A percentile compares a stretch with the other conserved stretches of the same genome.
Evolutionary conservation across 2,329 filamentous ascomycete genomes (phyloP).

Genomic region (Fusarium devonianum): DNA sequence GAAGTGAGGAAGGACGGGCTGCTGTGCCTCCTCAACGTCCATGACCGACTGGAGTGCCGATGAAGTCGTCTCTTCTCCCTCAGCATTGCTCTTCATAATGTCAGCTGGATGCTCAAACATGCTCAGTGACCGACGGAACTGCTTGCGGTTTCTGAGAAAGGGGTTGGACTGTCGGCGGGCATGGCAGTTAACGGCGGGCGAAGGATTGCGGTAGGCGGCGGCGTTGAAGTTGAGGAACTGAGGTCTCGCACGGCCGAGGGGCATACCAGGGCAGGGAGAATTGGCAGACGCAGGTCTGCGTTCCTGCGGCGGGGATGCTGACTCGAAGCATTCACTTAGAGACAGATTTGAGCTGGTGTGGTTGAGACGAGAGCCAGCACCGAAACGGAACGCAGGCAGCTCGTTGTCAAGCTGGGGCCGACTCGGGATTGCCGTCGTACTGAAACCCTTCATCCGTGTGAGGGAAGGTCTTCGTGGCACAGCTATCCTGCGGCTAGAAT

Average conservation of each 20-base stretch:
- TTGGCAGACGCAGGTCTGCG: constrained; percentile 66
- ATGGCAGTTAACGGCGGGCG: constrained; percentile 71
- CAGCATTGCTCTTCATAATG: constrained; percentile 77
- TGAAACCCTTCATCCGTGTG: constrained; percentile 76
- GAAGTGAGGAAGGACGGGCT: constrained; percentile 83
- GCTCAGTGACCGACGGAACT: constrained; percentile 90
- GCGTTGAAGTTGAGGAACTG: constrained; percentile 68
- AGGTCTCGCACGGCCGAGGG: constrained; percentile 69
- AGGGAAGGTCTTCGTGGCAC: constrained; percentile 77
- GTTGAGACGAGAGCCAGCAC: constrained; percentile 47
- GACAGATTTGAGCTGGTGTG: constrained; percentile 59
- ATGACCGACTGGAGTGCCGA: constrained; percentile 73
- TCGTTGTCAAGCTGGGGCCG: constrained; percentile 69
- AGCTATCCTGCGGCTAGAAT: constrained; percentile 68
- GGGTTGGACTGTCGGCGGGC: constrained; percentile 76
- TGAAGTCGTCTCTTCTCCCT: constrained; percentile 59
- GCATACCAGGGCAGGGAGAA: constrained; percentile 62
- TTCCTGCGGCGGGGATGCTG: constrained; percentile 76
- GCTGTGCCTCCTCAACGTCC: constrained; percentile 80
- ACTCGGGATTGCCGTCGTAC: constrained; percentile 69
- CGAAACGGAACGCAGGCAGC: constrained; percentile 79
- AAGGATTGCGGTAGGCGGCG: constrained; percentile 71
- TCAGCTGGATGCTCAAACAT: constrained; percentile 97
- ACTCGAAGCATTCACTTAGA: constrained; percentile 80
- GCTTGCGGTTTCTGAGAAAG: constrained; percentile 79